Evolutionary conservation across 768 basidiomycete species (phyloP).

Genomic region (Lanmaoa rubissima): DNA sequence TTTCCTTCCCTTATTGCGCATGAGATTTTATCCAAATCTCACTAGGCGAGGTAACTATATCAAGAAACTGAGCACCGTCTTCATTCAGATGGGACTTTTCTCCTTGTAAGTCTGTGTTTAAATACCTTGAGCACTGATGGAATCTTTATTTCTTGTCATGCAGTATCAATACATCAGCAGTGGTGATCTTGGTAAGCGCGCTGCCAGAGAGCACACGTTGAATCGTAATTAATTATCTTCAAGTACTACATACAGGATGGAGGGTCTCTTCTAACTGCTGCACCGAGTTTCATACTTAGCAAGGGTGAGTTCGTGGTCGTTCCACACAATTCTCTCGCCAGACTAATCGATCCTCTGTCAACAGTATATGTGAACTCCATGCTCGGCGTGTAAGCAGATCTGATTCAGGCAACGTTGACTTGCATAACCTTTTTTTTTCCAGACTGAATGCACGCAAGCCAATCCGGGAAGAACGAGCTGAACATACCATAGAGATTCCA

Average conservation of each 20-base stretch:
- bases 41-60: slow-evolving; percentile 12
- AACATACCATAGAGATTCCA: slow-evolving; percentile 14
- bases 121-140: neutral
- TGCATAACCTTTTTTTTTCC: neutral
- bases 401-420: neutral
- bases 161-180: slow-evolving; percentile 10
- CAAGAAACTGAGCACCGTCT: slow-evolving; percentile 10
- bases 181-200: slow-evolving; percentile 14
- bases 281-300: slow-evolving; percentile 12
- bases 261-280: neutral
- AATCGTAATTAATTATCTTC: neutral
- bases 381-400: slow-evolving; percentile 21
- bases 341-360: neutral
- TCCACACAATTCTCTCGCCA: neutral
- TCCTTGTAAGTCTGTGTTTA: slow-evolving; percentile 8
- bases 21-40: neutral
- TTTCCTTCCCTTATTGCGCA: neutral
- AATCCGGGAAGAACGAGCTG: slow-evolving; percentile 15
- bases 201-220: neutral
- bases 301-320: slow-evolving; percentile 14
- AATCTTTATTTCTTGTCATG: neutral
- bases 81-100: slow-evolving; percentile 22
- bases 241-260: slow-evolving; percentile 18
- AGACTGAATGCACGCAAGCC: slow-evolving; percentile 18
- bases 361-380: slow-evolving; percentile 27